Percentiles rank a stretch among this genome's conserved stretches.
phyloP scores from a whole-genome alignment of 306 rosid species.

The Vigna angularis region DNA sequence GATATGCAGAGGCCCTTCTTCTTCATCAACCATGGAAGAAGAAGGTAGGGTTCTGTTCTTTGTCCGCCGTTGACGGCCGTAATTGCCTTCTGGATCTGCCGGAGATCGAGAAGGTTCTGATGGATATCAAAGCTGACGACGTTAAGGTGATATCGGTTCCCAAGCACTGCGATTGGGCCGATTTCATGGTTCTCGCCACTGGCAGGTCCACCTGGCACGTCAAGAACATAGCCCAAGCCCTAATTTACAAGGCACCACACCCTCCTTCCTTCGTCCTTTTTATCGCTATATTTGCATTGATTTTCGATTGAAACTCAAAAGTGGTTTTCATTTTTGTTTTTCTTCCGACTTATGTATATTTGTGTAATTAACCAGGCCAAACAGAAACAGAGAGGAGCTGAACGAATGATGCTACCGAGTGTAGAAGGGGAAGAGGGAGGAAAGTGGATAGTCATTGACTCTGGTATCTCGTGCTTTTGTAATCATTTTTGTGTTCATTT shows the following conservation, averaged over 20 bases:
- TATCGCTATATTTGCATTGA: background rate
- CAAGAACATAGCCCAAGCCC: slow-evolving; percentile 95
- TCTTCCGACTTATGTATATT: background rate
- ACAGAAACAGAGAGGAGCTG: slow-evolving; percentile 87
- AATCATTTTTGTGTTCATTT: slow-evolving; percentile 5
- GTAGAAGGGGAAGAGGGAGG: slow-evolving; percentile 91
- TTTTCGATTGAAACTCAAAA: background rate
- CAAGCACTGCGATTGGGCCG: slow-evolving; percentile 75
- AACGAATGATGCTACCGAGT: slow-evolving; percentile 72
- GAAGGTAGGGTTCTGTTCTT: slow-evolving; percentile 48
- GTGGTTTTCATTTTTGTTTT: background rate
- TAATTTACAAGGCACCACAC: slow-evolving; percentile 75
- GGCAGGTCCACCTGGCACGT: slow-evolving; percentile 96
- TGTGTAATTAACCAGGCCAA: slow-evolving; percentile 61
- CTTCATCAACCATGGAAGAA: slow-evolving; percentile 51
- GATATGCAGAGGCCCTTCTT: slow-evolving; percentile 3
- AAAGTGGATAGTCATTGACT: slow-evolving; percentile 92
- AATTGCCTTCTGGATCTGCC: slow-evolving; percentile 62
- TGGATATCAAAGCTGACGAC: slow-evolving; percentile 84
- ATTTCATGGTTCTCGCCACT: slow-evolving; percentile 88
- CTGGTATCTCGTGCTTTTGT: slow-evolving; percentile 63
- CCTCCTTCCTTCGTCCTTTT: slow-evolving; percentile 13
- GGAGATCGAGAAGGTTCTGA: slow-evolving; percentile 83
- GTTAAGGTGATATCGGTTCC: slow-evolving; percentile 72
- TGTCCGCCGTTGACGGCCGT: slow-evolving; percentile 27